A percentile compares a stretch with the other conserved stretches of the same genome.
Conservation (phyloP, 2,329 filamentous ascomycete species). For the Hypoxylon sp. region DNA sequence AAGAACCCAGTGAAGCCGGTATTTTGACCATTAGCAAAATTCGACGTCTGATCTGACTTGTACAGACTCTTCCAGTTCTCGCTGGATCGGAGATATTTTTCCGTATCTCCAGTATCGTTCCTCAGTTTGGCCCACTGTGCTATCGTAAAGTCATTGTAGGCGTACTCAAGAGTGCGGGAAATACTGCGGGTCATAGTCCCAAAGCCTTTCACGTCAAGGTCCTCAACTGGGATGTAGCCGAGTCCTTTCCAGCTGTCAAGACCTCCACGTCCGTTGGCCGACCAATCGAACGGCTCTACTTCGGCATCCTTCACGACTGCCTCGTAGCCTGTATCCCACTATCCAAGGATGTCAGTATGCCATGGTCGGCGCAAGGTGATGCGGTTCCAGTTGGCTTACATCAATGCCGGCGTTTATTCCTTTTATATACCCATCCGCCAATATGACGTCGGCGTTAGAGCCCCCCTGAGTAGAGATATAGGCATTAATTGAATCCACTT, state of each 20-base stretch:
- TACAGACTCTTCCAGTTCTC: slow-evolving; percentile 78
- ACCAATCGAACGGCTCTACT: slow-evolving; percentile 78
- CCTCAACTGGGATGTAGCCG: slow-evolving; percentile 79
- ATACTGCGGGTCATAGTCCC: slow-evolving; percentile 79
- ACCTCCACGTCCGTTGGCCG: slow-evolving; percentile 78
- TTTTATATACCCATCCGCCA: slow-evolving; percentile 78
- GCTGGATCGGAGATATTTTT: slow-evolving; percentile 72
- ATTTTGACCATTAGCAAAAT: slow-evolving; percentile 66
- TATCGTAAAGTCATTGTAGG: slow-evolving; percentile 82
- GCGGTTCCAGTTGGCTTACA: slow-evolving; percentile 41
- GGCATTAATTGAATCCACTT: neutral
- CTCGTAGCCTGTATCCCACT: slow-evolving; percentile 78
- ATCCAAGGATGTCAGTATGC: slow-evolving; percentile 34
- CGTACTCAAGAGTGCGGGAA: slow-evolving; percentile 82
- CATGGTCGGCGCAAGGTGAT: neutral
- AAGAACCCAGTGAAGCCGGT: slow-evolving; percentile 80
- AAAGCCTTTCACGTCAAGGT: slow-evolving; percentile 76
- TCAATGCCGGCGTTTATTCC: slow-evolving; percentile 72
- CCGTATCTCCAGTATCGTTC: slow-evolving; percentile 67
- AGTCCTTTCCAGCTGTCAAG: slow-evolving; percentile 79
- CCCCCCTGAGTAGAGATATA: slow-evolving; percentile 69
- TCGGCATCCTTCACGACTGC: slow-evolving; percentile 82
- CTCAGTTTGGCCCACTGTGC: slow-evolving; percentile 72
- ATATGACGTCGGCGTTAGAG: slow-evolving; percentile 79
- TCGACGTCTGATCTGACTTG: slow-evolving; percentile 71